A percentile compares a stretch with the other conserved stretches of the same genome.
These are phyloP conservation scores for Coffea eugenioides DNA, from an alignment of 257 asterid species.

Conservation along the genomic window DNA sequence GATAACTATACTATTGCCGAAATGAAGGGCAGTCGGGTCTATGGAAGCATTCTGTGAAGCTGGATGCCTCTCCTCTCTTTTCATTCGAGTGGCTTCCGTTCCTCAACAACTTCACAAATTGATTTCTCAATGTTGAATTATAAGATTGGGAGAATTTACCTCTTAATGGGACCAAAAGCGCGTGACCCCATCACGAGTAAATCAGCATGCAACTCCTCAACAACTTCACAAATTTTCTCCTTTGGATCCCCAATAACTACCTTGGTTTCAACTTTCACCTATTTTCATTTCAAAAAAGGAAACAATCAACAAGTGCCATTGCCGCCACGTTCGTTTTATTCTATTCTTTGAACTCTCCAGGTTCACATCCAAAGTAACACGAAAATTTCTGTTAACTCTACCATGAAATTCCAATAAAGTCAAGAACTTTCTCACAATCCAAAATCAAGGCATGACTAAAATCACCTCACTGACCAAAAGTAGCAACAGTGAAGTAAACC, in stretches of 20 bases:
- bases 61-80: neutral
- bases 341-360: no score
- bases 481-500: neutral
- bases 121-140: neutral
- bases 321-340: no score
- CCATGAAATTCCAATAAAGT: neutral
- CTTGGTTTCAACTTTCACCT: slow-evolving; percentile 37
- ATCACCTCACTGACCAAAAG: neutral
- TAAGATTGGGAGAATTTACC: slow-evolving; percentile 22
- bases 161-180: slow-evolving; percentile 48
- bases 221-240: slow-evolving; percentile 52
- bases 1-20: neutral
- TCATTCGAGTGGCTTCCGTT: no score
- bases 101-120: no score
- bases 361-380: neutral
- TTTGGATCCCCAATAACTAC: slow-evolving; percentile 49
- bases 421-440: neutral
- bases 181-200: slow-evolving; percentile 49
- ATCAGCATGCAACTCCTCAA: slow-evolving; percentile 45
- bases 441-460: neutral
- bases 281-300: neutral
- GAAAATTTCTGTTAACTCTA: neutral
- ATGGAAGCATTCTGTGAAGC: neutral
- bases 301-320: neutral
- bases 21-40: neutral